Evolutionary conservation across 768 basidiomycete genomes (phyloP).

Genomic region (Suillus paluster): DNA sequence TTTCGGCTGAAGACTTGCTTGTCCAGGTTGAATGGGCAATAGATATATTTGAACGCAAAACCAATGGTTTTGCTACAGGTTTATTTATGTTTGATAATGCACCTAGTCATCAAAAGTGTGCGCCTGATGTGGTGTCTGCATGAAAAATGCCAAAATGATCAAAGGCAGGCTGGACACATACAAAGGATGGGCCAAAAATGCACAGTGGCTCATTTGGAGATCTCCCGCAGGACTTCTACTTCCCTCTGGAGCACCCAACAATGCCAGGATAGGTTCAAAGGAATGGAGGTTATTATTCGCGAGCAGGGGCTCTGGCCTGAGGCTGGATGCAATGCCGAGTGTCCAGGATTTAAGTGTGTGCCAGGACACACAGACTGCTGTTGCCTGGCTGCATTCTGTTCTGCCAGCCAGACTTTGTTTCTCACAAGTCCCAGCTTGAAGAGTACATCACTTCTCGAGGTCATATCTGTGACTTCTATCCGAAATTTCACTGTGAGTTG

Average conservation of each 20-base stretch:
- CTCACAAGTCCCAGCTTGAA: not conserved
- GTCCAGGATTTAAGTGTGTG: not conserved
- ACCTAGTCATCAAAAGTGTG: slow-evolving; percentile 26
- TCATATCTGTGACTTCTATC: not conserved
- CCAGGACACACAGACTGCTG: not conserved
- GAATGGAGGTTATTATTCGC: not conserved
- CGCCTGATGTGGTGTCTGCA: slow-evolving; percentile 30
- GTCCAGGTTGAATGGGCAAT: slow-evolving; percentile 22
- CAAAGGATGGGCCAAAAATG: not conserved
- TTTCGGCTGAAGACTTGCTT: slow-evolving; percentile 26
- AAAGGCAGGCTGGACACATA: not conserved
- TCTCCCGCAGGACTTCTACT: not conserved
- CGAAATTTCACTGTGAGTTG: slow-evolving; percentile 8
- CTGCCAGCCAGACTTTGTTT: not conserved
- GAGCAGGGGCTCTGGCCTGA: not conserved
- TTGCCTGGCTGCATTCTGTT: not conserved
- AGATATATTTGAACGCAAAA: slow-evolving; percentile 22
- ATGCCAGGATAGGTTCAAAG: not conserved
- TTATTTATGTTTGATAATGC: slow-evolving; percentile 34
- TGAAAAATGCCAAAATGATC: slow-evolving; percentile 12
- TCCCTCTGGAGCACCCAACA: not conserved
- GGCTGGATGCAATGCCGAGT: not conserved
- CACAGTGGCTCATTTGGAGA: not conserved
- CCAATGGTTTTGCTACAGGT: slow-evolving; percentile 18
- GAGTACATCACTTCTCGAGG: not conserved